phyloP scores from a whole-genome alignment of 2,329 filamentous ascomycete species.

The Cryphonectria nitschkei region DNA sequence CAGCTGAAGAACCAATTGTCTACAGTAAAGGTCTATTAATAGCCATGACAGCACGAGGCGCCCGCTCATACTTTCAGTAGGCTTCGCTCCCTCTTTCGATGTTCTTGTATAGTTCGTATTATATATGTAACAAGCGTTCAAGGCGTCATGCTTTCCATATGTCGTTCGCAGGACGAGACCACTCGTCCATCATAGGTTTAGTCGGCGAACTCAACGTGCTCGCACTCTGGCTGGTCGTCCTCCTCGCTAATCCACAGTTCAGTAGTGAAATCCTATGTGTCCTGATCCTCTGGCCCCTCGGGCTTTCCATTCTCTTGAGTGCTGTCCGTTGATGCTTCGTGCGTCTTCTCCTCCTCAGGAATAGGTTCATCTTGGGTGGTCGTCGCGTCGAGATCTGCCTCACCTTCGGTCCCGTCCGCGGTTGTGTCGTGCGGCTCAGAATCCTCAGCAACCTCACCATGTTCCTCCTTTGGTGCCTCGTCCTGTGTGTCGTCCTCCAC shows the following conservation, averaged over 20 bases:
- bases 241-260: not conserved
- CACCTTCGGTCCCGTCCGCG: slow-evolving; percentile 29
- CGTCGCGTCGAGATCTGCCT: slow-evolving; percentile 25
- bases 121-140: not conserved
- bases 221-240: not conserved
- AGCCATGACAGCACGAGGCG: not conserved
- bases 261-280: slow-evolving; percentile 2
- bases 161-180: not conserved
- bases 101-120: not conserved
- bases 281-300: slow-evolving; percentile 13
- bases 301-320: slow-evolving; percentile 12
- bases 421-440: slow-evolving; percentile 6
- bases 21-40: not conserved
- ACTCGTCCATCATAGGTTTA: not conserved
- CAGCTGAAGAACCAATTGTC: not conserved
- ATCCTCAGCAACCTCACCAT: slow-evolving; percentile 7
- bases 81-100: not conserved
- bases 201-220: not conserved
- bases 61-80: not conserved
- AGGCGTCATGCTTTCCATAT: not conserved
- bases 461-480: slow-evolving; percentile 5
- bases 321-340: slow-evolving; percentile 4
- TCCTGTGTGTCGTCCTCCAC: slow-evolving; percentile 2
- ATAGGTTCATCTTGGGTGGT: slow-evolving; percentile 27
- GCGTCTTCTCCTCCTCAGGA: not conserved